Evolutionary conservation across 768 basidiomycete genomes (phyloP), one percentile per base, ranked within the genome.

Genomic region (Polyporus arcularius): DNA sequence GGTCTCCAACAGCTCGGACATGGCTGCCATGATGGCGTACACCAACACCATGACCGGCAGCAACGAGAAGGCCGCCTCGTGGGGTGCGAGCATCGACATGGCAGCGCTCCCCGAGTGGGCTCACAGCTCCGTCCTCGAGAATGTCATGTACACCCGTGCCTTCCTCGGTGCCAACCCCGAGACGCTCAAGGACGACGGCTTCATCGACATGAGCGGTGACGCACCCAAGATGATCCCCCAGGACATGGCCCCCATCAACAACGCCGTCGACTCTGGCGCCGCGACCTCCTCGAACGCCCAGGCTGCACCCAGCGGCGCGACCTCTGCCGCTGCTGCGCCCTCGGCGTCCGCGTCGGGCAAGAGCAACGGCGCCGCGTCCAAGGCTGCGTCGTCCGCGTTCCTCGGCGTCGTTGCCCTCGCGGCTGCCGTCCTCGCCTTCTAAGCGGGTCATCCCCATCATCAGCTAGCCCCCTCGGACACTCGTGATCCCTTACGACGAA

Each of bases 31-130:
- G 73, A 74, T 77, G 67, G 71, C 81, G 11, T 85, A 85, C 76
- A 78, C 81, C 47, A 68, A 70, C 60, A 79, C 75, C 61, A 58
- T 75, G 66, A 87, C 86, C 38, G 62, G 73, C n/a, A 75, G 75
- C 72, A 85, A 80, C 70, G 49, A 70, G 48, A 45, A 49, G 57
- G 88, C 84, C 31, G 70, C 81, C 15, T 73, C 64, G 45, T 90
- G 89, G 90, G 89, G 88, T 59, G 71, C 72, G 56, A 83, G 75
- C 79, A 81, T 89, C 41, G 84, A 90, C 72, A 74, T 90, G 67
- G 70, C 74, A 40, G 43, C 61, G 46, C 74, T 91, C 66, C 86
- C 86, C 48, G 69, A 68, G 0, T 87, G 84, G 86, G 73, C 85
- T 5, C 79, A 84, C 58, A 62, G 70, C 14, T 68, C 66, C 51